These are phyloP conservation scores for Xylariomycetidae sp. DNA, from an alignment of 2,329 filamentous ascomycete genomes.

Conservation along the genomic window DNA sequence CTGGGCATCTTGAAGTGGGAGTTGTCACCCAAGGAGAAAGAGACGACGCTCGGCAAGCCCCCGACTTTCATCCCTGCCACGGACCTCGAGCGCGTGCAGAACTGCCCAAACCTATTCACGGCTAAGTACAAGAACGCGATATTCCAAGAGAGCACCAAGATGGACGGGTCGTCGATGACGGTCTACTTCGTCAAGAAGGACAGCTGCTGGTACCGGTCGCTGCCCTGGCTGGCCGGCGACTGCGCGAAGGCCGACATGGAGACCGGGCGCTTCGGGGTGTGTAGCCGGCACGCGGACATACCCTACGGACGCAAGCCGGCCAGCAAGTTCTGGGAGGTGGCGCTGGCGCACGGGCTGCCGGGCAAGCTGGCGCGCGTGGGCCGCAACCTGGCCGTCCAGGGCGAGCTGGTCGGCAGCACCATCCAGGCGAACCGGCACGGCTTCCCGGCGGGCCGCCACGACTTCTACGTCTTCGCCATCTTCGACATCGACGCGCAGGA, in stretches of 20 bases:
- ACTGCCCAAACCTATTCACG: constrained; percentile 21
- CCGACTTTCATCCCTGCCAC: constrained; percentile 20
- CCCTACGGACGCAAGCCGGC: constrained; percentile 6
- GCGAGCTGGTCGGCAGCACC: constrained; percentile 24
- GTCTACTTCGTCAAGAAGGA: constrained; percentile 8
- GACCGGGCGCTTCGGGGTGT: constrained; percentile 26
- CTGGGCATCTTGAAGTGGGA: constrained; percentile 13
- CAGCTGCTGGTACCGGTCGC: neutral
- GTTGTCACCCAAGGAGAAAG: neutral
- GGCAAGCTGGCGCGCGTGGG: constrained; percentile 12
- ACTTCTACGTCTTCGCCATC: constrained; percentile 21
- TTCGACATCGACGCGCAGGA: constrained; percentile 19
- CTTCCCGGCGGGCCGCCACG: constrained; percentile 13
- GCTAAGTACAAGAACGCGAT: constrained; percentile 13
- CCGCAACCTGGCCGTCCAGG: constrained; percentile 22
- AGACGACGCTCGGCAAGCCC: constrained; percentile 4
- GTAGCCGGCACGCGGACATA: constrained; percentile 20
- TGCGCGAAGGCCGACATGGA: neutral
- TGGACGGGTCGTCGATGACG: constrained; percentile 11
- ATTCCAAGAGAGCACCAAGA: constrained; percentile 6
- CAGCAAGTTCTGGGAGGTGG: constrained; percentile 19
- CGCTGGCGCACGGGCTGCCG: constrained; percentile 14
- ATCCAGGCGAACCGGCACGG: constrained; percentile 22
- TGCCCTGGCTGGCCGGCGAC: neutral
- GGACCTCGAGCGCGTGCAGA: constrained; percentile 18